A percentile compares a stretch with the other conserved stretches of the same genome.
Conservation (phyloP, 352 stramenopile species). For the Pythium pyrilobum region DNA sequence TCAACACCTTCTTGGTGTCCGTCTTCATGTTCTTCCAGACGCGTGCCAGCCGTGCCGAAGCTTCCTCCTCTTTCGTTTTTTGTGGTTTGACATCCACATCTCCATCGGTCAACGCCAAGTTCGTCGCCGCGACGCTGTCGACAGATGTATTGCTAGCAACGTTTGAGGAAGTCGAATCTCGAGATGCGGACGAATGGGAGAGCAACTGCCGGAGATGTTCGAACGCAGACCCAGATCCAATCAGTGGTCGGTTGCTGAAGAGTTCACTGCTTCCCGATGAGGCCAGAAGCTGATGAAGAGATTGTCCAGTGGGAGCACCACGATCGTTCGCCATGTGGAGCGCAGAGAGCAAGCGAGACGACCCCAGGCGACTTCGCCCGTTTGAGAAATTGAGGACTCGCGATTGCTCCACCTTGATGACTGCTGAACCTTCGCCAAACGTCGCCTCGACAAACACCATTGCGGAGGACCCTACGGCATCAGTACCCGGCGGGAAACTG, state of each 20-base stretch:
- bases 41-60: neutral
- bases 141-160: neutral
- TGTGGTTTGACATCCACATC: neutral
- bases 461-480: conserved; percentile 37
- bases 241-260: conserved; percentile 1
- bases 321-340: conserved; percentile 36
- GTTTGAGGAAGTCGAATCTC: neutral
- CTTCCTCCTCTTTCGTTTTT: conserved; percentile 7
- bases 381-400: conserved; percentile 50
- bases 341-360: conserved; percentile 55
- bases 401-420: conserved; percentile 59
- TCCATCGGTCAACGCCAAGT: neutral
- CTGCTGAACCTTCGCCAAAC: conserved; percentile 33
- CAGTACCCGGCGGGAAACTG: conserved; percentile 47
- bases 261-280: conserved; percentile 4
- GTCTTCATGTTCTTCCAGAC: conserved; percentile 6
- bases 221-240: conserved; percentile 26
- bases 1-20: neutral
- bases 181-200: conserved; percentile 10
- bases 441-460: conserved; percentile 49
- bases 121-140: conserved; percentile 1
- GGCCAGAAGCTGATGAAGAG: conserved; percentile 15
- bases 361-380: conserved; percentile 22
- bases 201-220: conserved; percentile 46
- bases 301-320: neutral